Conservation (phyloP, 139 green algal species). For the Tetraselmis chui region DNA sequence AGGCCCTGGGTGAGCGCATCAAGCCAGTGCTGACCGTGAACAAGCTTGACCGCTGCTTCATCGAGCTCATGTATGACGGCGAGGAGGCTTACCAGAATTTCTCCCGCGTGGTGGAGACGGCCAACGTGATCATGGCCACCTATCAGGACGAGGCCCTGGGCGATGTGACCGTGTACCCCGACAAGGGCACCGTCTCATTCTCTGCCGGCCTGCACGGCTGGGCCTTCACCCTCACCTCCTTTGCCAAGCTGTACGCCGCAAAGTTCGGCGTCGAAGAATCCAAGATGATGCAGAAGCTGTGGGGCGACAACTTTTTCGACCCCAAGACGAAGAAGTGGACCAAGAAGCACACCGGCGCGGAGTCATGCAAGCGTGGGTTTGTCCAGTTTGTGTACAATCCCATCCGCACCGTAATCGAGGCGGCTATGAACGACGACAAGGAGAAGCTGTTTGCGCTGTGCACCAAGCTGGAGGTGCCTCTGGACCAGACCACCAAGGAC, state of each 20-base stretch:
- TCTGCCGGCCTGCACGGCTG: conserved; percentile 96
- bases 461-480: conserved; percentile 80
- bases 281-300: conserved; percentile 92
- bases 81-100: conserved; percentile 95
- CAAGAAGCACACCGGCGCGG: conserved; percentile 81
- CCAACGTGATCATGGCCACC: conserved; percentile 98
- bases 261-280: conserved; percentile 90
- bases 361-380: conserved; percentile 92
- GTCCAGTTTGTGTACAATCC: conserved; percentile 98
- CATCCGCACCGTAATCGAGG: conserved; percentile 86
- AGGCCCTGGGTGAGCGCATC: conserved; percentile 94
- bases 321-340: conserved; percentile 96
- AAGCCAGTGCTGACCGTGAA: conserved; percentile 96
- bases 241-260: conserved; percentile 93
- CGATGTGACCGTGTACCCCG: conserved; percentile 84
- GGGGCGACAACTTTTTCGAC: conserved; percentile 99
- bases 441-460: conserved; percentile 93
- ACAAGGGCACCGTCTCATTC: conserved; percentile 97
- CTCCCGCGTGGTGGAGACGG: conserved; percentile 94
- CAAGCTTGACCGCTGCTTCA: conserved; percentile 99
- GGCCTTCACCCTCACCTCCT: conserved; percentile 99
- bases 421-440: conserved; percentile 93
- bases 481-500: conserved; percentile 90
- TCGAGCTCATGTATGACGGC: conserved; percentile 91
- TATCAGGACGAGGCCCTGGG: conserved; percentile 94